These are phyloP conservation scores for Mycena galericulata DNA, from an alignment of 768 basidiomycete genomes.

Conservation along the genomic window DNA sequence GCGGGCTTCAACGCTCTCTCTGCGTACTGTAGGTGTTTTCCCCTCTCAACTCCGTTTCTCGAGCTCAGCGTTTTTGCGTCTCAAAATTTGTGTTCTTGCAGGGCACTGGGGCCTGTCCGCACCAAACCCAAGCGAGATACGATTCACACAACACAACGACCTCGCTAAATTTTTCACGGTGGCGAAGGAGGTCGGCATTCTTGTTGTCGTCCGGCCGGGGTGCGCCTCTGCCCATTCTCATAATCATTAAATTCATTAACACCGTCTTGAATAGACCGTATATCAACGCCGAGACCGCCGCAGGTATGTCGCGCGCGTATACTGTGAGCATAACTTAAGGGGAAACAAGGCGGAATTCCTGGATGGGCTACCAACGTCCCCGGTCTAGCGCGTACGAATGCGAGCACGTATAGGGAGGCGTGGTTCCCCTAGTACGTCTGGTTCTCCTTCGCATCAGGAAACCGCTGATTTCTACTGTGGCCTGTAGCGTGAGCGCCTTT, in stretches of 20 bases:
- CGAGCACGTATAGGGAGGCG: slow-evolving; percentile 63
- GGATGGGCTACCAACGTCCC: slow-evolving; percentile 61
- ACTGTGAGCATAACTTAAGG: not conserved
- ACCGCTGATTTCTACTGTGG: slow-evolving; percentile 20
- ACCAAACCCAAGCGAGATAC: slow-evolving; percentile 67
- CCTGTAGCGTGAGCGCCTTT: slow-evolving; percentile 41
- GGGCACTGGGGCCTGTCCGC: slow-evolving; percentile 76
- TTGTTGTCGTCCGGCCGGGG: slow-evolving; percentile 79
- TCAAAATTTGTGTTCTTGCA: slow-evolving; percentile 17
- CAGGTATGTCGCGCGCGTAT: slow-evolving; percentile 56
- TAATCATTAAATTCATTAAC: not conserved
- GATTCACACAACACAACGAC: slow-evolving; percentile 70
- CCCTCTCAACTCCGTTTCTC: slow-evolving; percentile 44
- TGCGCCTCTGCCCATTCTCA: slow-evolving; percentile 34
- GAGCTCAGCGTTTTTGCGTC: slow-evolving; percentile 4
- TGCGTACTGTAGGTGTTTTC: slow-evolving; percentile 63
- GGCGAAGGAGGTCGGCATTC: slow-evolving; percentile 71
- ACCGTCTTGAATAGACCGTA: slow-evolving; percentile 50
- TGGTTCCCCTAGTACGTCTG: slow-evolving; percentile 61
- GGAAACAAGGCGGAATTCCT: slow-evolving; percentile 53
- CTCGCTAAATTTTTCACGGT: slow-evolving; percentile 69
- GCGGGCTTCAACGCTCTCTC: slow-evolving; percentile 76
- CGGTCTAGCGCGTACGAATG: slow-evolving; percentile 71
- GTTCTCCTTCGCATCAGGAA: not conserved
- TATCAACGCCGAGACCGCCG: slow-evolving; percentile 77